These are phyloP conservation scores for Aspergillus piperis DNA, from an alignment of 2,329 filamentous ascomycete genomes.

Conservation along the genomic window DNA sequence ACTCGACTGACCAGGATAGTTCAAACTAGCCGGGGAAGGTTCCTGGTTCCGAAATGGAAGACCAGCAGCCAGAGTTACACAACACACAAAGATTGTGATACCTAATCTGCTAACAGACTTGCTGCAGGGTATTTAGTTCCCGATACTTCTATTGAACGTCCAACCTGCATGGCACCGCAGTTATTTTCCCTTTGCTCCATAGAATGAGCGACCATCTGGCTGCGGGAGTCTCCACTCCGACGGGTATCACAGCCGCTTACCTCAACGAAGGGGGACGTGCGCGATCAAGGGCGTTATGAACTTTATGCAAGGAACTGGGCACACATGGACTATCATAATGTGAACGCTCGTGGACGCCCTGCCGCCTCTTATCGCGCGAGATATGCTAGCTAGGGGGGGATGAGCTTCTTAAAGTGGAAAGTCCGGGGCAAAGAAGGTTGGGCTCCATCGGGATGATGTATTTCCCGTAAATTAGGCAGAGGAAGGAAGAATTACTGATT, in stretches of 20 bases:
- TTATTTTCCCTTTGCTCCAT: not conserved
- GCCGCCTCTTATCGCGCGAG: not conserved
- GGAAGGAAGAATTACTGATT: not conserved
- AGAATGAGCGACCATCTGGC: not conserved
- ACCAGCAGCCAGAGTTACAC: too few relatives aligned
- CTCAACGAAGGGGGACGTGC: not conserved
- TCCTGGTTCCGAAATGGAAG: too few relatives aligned
- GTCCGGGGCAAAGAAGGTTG: not conserved
- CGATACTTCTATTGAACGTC: not conserved
- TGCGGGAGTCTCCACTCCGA: not conserved
- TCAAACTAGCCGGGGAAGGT: too few relatives aligned
- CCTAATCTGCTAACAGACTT: too few relatives aligned
- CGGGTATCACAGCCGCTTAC: not conserved
- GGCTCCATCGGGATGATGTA: not conserved
- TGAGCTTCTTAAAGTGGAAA: not conserved
- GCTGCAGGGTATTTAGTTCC: too few relatives aligned
- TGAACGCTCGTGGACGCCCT: not conserved
- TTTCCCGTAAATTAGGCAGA: not conserved
- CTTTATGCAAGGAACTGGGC: not conserved
- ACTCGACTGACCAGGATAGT: too few relatives aligned
- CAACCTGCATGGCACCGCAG: not conserved
- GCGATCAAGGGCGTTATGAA: not conserved
- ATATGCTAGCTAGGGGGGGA: not conserved
- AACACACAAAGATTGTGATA: too few relatives aligned
- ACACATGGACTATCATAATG: not conserved